These are phyloP conservation scores for Naegleria lovaniensis DNA, from an alignment of 208 protist species.

Conservation along the genomic window DNA sequence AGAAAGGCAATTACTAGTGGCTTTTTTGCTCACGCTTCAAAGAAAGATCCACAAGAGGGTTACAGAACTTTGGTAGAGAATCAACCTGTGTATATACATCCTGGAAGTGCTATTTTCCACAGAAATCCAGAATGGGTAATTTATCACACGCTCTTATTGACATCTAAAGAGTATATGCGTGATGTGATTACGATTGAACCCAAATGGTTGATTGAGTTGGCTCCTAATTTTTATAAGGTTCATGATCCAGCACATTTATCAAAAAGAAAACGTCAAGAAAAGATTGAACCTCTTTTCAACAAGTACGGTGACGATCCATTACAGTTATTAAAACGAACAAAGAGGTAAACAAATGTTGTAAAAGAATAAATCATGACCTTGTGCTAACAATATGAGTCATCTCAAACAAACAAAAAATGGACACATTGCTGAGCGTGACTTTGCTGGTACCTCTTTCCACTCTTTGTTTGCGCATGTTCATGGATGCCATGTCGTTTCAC, in stretches of 20 bases:
- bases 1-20: slow-evolving; percentile 89
- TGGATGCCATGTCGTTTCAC: background rate
- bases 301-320: slow-evolving; percentile 46
- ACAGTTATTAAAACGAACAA: background rate
- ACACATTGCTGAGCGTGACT: background rate
- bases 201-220: slow-evolving; percentile 63
- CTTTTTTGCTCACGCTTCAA: slow-evolving; percentile 95
- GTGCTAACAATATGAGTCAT: too few relatives aligned
- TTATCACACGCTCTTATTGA: slow-evolving; percentile 74
- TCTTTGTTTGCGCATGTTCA: background rate
- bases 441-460: background rate
- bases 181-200: slow-evolving; percentile 62
- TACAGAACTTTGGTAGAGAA: slow-evolving; percentile 70
- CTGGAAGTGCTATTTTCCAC: slow-evolving; percentile 40
- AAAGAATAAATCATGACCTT: too few relatives aligned
- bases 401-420: too few relatives aligned
- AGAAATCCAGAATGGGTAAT: slow-evolving; percentile 58
- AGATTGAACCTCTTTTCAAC: slow-evolving; percentile 58
- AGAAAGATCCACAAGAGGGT: slow-evolving; percentile 66
- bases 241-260: slow-evolving; percentile 45
- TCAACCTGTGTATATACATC: slow-evolving; percentile 43
- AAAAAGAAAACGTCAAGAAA: slow-evolving; percentile 54
- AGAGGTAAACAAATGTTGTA: too few relatives aligned
- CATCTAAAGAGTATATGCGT: slow-evolving; percentile 81
- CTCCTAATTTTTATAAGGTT: slow-evolving; percentile 52